These are phyloP conservation scores for Vaucheria bursata DNA, from an alignment of 352 stramenopile genomes.

Conservation along the genomic window DNA sequence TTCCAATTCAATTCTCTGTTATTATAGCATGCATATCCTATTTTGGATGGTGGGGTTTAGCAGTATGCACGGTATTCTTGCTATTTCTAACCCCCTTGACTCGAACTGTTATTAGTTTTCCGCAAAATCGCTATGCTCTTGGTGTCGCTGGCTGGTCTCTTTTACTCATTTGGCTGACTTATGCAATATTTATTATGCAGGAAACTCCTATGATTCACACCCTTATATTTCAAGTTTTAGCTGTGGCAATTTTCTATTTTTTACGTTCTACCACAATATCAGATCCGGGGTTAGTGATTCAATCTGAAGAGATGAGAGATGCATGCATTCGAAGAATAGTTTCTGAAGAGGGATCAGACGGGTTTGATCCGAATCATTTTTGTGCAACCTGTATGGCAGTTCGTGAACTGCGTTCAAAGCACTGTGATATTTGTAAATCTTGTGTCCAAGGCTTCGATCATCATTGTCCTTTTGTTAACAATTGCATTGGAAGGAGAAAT, in stretches of 20 bases:
- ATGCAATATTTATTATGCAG: slow-evolving; percentile 4
- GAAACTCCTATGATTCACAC: background rate
- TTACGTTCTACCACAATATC: slow-evolving; percentile 21
- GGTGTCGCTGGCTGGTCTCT: slow-evolving; percentile 37
- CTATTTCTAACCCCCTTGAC: slow-evolving; percentile 3
- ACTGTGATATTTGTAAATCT: slow-evolving; percentile 50
- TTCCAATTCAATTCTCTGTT: background rate
- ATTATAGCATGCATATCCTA: background rate
- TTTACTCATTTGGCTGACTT: slow-evolving; percentile 15
- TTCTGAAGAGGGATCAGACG: background rate
- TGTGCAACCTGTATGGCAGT: slow-evolving; percentile 22
- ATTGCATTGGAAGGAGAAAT: slow-evolving; percentile 51
- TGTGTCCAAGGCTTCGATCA: slow-evolving; percentile 51
- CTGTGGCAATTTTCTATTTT: slow-evolving; percentile 11
- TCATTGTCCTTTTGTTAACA: slow-evolving; percentile 51
- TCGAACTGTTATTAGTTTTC: slow-evolving; percentile 17
- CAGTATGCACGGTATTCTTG: slow-evolving; percentile 10
- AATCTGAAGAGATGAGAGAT: background rate
- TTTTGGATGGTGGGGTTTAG: slow-evolving; percentile 20
- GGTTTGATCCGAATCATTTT: background rate
- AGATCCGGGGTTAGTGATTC: slow-evolving; percentile 15
- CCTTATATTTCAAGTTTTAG: slow-evolving; percentile 1
- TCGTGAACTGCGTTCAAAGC: slow-evolving; percentile 44
- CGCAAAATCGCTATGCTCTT: slow-evolving; percentile 29
- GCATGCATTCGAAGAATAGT: slow-evolving; percentile 15